phyloP scores from a whole-genome alignment of 106 monocot species.

The Acorus calamus region DNA sequence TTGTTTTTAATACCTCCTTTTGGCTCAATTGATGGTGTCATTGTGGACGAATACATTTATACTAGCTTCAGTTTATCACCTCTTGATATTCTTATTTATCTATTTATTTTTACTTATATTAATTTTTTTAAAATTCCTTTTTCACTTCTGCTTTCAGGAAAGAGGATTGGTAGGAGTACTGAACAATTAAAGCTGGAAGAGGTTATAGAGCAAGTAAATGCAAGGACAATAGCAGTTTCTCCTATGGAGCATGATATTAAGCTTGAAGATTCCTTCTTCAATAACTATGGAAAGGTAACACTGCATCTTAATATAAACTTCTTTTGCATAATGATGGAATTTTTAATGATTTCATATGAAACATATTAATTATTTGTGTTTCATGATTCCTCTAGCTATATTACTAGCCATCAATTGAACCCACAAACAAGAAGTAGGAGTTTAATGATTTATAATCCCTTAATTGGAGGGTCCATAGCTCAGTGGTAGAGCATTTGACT shows the following conservation, averaged over 20 bases:
- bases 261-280: slow-evolving; percentile 75
- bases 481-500: too few relatives aligned
- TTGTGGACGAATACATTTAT: background rate
- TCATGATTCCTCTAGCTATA: too few relatives aligned
- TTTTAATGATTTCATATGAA: too few relatives aligned
- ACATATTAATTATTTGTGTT: too few relatives aligned
- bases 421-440: too few relatives aligned
- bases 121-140: background rate
- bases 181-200: slow-evolving; percentile 60
- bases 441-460: too few relatives aligned
- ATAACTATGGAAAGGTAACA: slow-evolving; percentile 64
- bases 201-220: slow-evolving; percentile 72
- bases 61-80: background rate
- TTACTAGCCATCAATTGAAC: too few relatives aligned
- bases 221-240: slow-evolving; percentile 75
- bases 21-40: background rate
- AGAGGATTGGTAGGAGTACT: slow-evolving; percentile 68
- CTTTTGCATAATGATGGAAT: too few relatives aligned
- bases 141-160: slow-evolving; percentile 24
- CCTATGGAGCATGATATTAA: slow-evolving; percentile 75
- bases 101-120: background rate
- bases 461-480: too few relatives aligned
- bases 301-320: background rate
- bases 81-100: background rate
- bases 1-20: too few relatives aligned